Conservation (phyloP, 768 basidiomycete species). For the Tephrocybe sp. region DNA sequence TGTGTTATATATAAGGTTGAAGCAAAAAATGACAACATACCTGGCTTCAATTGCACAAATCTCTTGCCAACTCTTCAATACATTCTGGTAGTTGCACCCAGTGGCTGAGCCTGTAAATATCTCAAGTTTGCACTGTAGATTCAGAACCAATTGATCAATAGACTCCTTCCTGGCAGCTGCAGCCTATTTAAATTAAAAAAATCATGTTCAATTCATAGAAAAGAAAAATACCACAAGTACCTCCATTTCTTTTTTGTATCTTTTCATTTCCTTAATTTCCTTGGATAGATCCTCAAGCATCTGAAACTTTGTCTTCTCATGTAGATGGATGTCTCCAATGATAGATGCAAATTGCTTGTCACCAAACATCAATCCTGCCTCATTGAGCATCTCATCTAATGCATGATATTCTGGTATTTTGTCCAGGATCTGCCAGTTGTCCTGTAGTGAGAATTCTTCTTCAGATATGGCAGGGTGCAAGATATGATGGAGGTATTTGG, state of each 20-base stretch:
- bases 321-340: slow-evolving; percentile 83
- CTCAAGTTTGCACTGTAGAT: slow-evolving; percentile 75
- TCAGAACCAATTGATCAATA: slow-evolving; percentile 71
- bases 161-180: slow-evolving; percentile 65
- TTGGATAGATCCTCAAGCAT: too few relatives aligned
- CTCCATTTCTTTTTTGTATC: too few relatives aligned
- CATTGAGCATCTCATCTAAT: background rate
- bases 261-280: too few relatives aligned
- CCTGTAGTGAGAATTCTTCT: background rate
- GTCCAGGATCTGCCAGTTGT: background rate
- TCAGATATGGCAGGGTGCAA: background rate
- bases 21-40: slow-evolving; percentile 39
- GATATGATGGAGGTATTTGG: background rate
- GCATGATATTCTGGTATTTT: background rate
- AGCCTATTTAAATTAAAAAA: too few relatives aligned
- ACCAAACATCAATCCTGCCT: slow-evolving; percentile 54
- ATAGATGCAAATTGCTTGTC: slow-evolving; percentile 83
- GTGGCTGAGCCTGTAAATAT: slow-evolving; percentile 82
- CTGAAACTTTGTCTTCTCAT: slow-evolving; percentile 59
- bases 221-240: too few relatives aligned
- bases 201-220: too few relatives aligned
- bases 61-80: slow-evolving; percentile 67
- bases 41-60: slow-evolving; percentile 82
- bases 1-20: background rate
- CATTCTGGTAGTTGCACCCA: slow-evolving; percentile 30